These are phyloP conservation scores for Schizosaccharomyces cryophilus DNA, from an alignment of 805 yeast genomes.

Conservation along the genomic window DNA sequence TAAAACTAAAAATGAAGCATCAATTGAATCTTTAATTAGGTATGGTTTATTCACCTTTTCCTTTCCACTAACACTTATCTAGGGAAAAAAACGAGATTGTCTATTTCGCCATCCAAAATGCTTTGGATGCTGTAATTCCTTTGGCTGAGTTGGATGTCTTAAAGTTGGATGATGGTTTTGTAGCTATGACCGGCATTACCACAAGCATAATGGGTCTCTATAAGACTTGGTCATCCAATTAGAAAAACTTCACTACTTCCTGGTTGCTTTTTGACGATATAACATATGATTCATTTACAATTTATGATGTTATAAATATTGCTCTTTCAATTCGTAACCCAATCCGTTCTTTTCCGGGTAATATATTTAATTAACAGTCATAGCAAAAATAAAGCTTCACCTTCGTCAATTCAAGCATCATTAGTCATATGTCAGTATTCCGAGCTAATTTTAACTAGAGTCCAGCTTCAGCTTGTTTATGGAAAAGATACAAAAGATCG, in stretches of 20 bases:
- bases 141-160: constrained; percentile 37
- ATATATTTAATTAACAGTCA: too few relatives aligned
- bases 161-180: constrained; percentile 46
- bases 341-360: too few relatives aligned
- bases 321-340: too few relatives aligned
- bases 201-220: constrained; percentile 53
- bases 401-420: too few relatives aligned
- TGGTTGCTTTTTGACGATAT: too few relatives aligned
- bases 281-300: too few relatives aligned
- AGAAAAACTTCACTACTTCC: background rate
- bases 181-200: constrained; percentile 63
- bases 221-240: constrained; percentile 8
- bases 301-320: too few relatives aligned
- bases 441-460: background rate
- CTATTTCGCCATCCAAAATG: background rate
- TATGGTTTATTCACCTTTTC: background rate
- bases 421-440: background rate
- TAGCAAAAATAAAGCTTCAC: too few relatives aligned
- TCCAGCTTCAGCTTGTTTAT: constrained; percentile 2
- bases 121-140: constrained; percentile 46
- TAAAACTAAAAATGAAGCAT: background rate
- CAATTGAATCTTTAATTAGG: background rate
- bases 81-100: background rate
- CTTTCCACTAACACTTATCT: background rate
- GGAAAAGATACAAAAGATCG: constrained; percentile 12